Base-by-base conservation (phyloP, 805 yeast species). In the Yarrowia deformans region DNA sequence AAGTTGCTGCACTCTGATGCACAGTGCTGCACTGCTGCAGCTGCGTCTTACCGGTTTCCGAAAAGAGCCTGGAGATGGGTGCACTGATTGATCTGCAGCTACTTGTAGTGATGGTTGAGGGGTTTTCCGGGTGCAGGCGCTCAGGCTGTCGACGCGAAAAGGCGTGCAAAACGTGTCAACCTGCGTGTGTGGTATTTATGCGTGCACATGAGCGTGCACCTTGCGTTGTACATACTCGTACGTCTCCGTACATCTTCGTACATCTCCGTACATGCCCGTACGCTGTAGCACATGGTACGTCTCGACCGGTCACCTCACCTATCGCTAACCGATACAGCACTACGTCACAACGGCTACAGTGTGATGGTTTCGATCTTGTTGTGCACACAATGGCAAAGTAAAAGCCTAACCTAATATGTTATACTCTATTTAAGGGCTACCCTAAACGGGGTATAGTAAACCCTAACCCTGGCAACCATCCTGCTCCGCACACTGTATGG, bases 361-460 rank as follows among this genome's bases (percentile, higher is more conserved):
- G 58, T 42, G 18, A 40, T 56, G 37, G 64, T 56, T 58, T 58
- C 50, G 50, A 45, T 43, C 50, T 42, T 43, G 50, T 58, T 58
- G 64, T 58, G 50, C 66, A 42, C 48, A 58, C 66, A 42, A 58
- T 43, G 66, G 40, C 66, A 58, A 43, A 32, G 50, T 58, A 43
- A 43, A 58, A 42, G 66, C n/a, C 48, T 58, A 42, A 58, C 45
- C 34, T 14, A 18, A 43, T 8, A 16, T n/a, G 14, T 29, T 32
- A 10, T 1, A 3, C 29, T 23, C 29, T 23, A 23, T 23, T 23
- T 2, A 4, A 23, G 29, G 29, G 29, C 29, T 23, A 23, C 29
- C 29, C 29, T 23, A 23, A 23, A 23, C 29, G 29, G 29, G 29
- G 29, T 4, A 23, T 23, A n/a, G 29, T 23, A 23, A 7, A 2